Evolutionary conservation across 2,329 filamentous ascomycete genomes (phyloP).

Genomic region (Coniochaeta ligniaria): DNA sequence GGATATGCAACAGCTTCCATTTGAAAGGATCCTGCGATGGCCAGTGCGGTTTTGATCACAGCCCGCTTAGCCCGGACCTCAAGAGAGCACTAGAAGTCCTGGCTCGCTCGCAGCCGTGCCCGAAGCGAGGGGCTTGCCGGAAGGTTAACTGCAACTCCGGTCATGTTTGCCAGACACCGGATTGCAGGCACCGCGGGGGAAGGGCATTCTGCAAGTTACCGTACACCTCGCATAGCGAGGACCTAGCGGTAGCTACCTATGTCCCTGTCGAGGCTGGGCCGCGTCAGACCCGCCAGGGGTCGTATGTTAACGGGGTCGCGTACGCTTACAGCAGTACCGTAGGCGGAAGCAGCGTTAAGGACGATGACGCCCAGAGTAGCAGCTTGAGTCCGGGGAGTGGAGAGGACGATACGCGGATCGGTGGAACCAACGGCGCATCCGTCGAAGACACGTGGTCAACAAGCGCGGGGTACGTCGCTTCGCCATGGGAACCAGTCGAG

Average conservation of each 20-base stretch:
- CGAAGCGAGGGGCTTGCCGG: constrained; percentile 18
- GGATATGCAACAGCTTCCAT: constrained; percentile 21
- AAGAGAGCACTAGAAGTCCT: constrained; percentile 17
- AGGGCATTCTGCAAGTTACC: constrained; percentile 20
- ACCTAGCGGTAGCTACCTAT: constrained; percentile 6
- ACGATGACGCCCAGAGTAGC: neutral
- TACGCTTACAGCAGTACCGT: neutral
- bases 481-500: too few species aligned
- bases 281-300: neutral
- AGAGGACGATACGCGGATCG: neutral
- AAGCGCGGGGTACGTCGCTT: too few species aligned
- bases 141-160: constrained; percentile 17
- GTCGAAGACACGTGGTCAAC: too few species aligned
- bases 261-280: neutral
- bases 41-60: constrained; percentile 21
- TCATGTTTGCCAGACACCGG: constrained; percentile 22
- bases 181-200: constrained; percentile 23
- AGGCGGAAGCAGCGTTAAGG: neutral
- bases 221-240: constrained; percentile 12
- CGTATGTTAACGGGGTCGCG: neutral
- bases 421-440: neutral
- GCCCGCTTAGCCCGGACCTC: constrained; percentile 15
- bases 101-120: constrained; percentile 20
- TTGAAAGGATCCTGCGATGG: constrained; percentile 15
- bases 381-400: neutral